Base-by-base conservation (phyloP, 2,329 filamentous ascomycete genomes). In the Ceratocystis variospora region DNA sequence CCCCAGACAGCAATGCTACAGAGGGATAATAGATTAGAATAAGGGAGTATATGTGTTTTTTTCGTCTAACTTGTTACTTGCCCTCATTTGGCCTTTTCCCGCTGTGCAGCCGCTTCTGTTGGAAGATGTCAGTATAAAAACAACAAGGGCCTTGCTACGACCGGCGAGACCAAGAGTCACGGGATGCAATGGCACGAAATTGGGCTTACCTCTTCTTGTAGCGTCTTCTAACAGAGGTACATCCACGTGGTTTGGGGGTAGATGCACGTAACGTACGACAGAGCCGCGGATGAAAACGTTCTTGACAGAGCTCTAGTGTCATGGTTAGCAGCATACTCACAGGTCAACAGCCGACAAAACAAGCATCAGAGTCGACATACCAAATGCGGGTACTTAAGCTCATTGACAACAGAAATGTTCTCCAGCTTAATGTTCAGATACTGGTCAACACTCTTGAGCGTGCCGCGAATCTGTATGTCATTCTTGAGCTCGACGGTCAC, bases 401-500 rank as follows among this genome's bases (percentile, higher is more conserved):
- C 90, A 71, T 99, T 92, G 31, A 96, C 83, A 41, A 97, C 93
- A 69, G 87, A 83, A 69, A 97, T 95, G 73, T 96, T 90, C 74
- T 99, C 94, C 63, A 99, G 85, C 81, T 97, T 97, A 79, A 99
- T 96, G 79, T 99, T 99, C 74, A 99, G 85, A 78, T 96, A 99
- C 79, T 97, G 94, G 76, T 99, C 94, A 71, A 99, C 93, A 74
- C 89, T 95, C 81, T 97, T 99, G 71, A 99, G 82, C 45, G 87
- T 95, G 71, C 94, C 94, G 72, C 90, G 89, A 76, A 99, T 95
- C 75, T 92, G 91, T 72, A 99, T 96, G 78, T 99, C 94, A 77
- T 99, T 99, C 79, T 99, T 99, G 76, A 99, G 89, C 80, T 99
- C 94, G 75, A 99, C 91, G 61, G 92, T 97, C 73, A 99, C 92